A percentile compares a stretch with the other conserved stretches of the same genome.
These are phyloP conservation scores for Esteya vermicola DNA, from an alignment of 2,329 filamentous ascomycete species.

Conservation along the genomic window DNA sequence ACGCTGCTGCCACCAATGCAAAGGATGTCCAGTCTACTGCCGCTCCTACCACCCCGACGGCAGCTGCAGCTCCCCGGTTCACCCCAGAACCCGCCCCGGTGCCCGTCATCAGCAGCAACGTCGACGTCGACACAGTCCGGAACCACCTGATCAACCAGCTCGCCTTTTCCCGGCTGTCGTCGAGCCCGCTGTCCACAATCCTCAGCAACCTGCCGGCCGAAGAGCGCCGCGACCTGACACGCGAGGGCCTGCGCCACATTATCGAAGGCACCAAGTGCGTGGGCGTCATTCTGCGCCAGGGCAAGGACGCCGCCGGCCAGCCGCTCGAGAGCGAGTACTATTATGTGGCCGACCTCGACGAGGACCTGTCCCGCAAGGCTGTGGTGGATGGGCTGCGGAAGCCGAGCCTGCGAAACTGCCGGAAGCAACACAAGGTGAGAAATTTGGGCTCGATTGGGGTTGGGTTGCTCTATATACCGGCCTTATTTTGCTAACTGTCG, in stretches of 20 bases:
- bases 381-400: conserved; percentile 77
- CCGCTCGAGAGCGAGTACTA: conserved; percentile 92
- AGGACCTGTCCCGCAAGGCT: conserved; percentile 61
- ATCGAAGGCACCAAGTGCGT: conserved; percentile 66
- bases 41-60: too few relatives aligned
- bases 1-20: too few relatives aligned
- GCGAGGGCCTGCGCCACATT: conserved; percentile 51
- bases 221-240: conserved; percentile 43
- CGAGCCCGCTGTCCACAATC: conserved; percentile 79
- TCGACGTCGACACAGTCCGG: conserved; percentile 36
- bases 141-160: conserved; percentile 94
- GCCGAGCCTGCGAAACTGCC: conserved; percentile 74
- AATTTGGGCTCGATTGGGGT: neutral
- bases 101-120: conserved; percentile 11
- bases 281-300: conserved; percentile 76
- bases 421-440: conserved; percentile 91
- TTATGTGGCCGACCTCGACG: conserved; percentile 79
- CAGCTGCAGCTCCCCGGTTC: too few relatives aligned
- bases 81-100: neutral
- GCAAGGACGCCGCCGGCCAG: conserved; percentile 93
- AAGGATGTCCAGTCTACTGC: too few relatives aligned
- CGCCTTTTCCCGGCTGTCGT: conserved; percentile 84
- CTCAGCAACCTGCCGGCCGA: conserved; percentile 68
- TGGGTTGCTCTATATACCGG: too few relatives aligned
- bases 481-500: conserved; percentile 8